Conservation (phyloP, 106 monocot genomes). For the Ottelia alismoides region DNA sequence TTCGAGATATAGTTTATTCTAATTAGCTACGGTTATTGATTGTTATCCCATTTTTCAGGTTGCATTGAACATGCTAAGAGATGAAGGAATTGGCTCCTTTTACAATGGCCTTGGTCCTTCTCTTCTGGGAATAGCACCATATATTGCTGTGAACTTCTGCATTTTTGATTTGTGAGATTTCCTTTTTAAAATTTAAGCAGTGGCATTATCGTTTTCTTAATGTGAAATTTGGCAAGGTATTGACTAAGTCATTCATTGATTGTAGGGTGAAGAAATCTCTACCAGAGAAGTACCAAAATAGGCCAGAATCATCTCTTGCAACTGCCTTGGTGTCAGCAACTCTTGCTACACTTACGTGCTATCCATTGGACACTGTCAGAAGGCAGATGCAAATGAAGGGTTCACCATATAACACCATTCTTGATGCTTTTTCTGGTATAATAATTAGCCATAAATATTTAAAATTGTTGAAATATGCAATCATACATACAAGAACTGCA, state of each 20-base stretch:
- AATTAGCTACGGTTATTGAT: too few species aligned
- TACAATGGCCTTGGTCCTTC: slow-evolving; percentile 95
- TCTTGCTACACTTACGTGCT: slow-evolving; percentile 84
- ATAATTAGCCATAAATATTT: too few species aligned
- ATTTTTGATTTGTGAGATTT: slow-evolving; percentile 88
- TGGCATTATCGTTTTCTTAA: neutral
- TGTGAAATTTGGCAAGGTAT: neutral
- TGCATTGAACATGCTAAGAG: slow-evolving; percentile 77
- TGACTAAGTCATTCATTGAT: too few species aligned
- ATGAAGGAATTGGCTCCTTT: slow-evolving; percentile 88
- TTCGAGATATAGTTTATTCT: neutral
- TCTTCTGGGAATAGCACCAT: slow-evolving; percentile 87
- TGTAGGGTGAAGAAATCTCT: slow-evolving; percentile 89
- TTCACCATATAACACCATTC: slow-evolving; percentile 67
- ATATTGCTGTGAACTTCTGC: slow-evolving; percentile 97
- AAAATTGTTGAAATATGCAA: too few species aligned
- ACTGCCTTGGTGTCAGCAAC: slow-evolving; percentile 86
- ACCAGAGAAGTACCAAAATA: slow-evolving; percentile 80
- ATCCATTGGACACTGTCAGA: slow-evolving; percentile 92
- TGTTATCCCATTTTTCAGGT: too few species aligned
- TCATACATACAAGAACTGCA: too few species aligned
- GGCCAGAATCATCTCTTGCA: slow-evolving; percentile 73
- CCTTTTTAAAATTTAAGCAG: neutral
- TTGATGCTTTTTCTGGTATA: slow-evolving; percentile 88
- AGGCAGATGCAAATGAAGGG: slow-evolving; percentile 99